Evolutionary conservation across 2,329 filamentous ascomycete species (phyloP), one percentile per base, ranked within the genome.

Genomic region (Rugonectria rugulosa): DNA sequence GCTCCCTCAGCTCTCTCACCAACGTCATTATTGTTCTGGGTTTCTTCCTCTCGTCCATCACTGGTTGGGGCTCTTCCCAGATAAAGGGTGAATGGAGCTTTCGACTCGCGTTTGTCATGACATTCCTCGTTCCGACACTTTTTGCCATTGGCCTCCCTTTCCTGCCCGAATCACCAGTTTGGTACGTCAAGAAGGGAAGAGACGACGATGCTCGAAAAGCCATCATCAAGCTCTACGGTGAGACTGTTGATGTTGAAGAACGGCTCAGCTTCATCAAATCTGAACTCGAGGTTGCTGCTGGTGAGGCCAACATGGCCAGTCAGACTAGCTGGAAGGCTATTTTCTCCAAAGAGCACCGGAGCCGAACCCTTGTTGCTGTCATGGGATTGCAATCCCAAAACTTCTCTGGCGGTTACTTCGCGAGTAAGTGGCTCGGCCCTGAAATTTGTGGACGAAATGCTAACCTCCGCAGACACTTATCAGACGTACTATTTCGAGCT

Each of bases 401-500:
- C 36, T 68, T 68, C n/a, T 69, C 67, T 5, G 68, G 67, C 6
- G 67, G 67, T 5, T 70, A 70, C 26, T 69, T 70, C 52, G 68
- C 68, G 5, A 68, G 67, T 69, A 44, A 57, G 67, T 65, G 5
- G 12, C 26, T 29, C 12, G 12, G 1, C 2, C 4, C 8, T 20
- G 9, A 6, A n/a, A 17, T 17, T 1, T 17, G 1, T 1, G 27
- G 5, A 5, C 1, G 2, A 20, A 5, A 2, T n/a, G 14, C 38
- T 57, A n/a, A 65, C 9, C 2, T 5, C 9, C 4, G 0, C 26
- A 67, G 66, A 69, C 38, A 69, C 67, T 0, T 69, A 70, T 12
- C 67, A 70, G 48, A 70, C 68, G 0, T 70, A 70, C 36, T 70
- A 70, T 24, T 70, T 70, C 31, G 66, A 70, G 17, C 66, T 70